These are phyloP conservation scores for Didymella segeticola DNA, from an alignment of 2,329 filamentous ascomycete genomes.

Conservation along the genomic window DNA sequence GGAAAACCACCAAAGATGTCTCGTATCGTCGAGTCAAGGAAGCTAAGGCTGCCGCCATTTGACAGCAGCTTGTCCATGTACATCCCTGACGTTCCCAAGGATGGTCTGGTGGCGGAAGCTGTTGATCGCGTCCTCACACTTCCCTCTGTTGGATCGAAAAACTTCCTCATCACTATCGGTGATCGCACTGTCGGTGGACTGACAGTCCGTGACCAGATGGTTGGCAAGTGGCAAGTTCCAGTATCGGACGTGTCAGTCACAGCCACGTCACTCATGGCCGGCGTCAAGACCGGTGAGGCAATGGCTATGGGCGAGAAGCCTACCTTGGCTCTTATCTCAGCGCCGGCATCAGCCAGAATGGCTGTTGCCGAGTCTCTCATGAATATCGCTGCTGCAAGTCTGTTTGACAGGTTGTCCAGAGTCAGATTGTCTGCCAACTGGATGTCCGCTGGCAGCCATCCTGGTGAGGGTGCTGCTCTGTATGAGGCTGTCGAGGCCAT, in stretches of 20 bases:
- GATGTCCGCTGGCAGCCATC: constrained; percentile 97
- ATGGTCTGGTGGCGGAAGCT: constrained; percentile 69
- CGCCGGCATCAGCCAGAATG: constrained; percentile 92
- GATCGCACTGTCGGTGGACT: constrained; percentile 91
- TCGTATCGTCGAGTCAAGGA: constrained; percentile 73
- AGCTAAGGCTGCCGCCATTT: constrained; percentile 72
- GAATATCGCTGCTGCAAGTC: constrained; percentile 85
- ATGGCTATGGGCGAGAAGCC: constrained; percentile 98
- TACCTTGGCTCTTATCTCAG: constrained; percentile 84
- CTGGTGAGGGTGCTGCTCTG: constrained; percentile 87
- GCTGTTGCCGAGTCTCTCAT: constrained; percentile 91
- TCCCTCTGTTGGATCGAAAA: constrained; percentile 94
- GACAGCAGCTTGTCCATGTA: constrained; percentile 75
- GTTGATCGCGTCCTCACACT: constrained; percentile 81
- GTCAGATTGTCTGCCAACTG: constrained; percentile 95
- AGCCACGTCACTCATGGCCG: constrained; percentile 76
- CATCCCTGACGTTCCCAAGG: constrained; percentile 63
- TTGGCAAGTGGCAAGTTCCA: constrained; percentile 93
- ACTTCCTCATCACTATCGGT: constrained; percentile 95
- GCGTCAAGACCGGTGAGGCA: constrained; percentile 84
- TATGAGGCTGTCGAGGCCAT: constrained; percentile 95
- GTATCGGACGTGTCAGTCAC: constrained; percentile 95
- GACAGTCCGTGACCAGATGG: constrained; percentile 90
- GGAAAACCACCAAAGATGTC: constrained; percentile 86
- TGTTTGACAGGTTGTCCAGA: constrained; percentile 74